phyloP scores from a whole-genome alignment of 257 asterid species.

The Ophiorrhiza pumila region DNA sequence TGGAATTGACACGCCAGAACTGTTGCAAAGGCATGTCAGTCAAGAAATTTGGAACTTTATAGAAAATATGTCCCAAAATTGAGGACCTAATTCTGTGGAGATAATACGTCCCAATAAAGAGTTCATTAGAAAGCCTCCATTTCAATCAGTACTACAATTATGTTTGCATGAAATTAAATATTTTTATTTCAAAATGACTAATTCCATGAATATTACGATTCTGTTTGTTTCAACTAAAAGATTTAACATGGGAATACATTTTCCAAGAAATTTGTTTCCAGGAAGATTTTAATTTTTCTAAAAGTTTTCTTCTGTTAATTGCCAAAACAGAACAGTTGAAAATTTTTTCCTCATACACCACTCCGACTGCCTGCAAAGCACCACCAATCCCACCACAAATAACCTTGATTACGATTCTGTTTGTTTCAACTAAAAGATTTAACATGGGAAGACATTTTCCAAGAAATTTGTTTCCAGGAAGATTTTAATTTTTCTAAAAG shows the following conservation, averaged over 20 bases:
- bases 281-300: neutral
- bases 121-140: neutral
- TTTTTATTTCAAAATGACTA: too few species aligned
- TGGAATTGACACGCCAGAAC: slow-evolving; percentile 52
- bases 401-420: neutral
- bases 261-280: neutral
- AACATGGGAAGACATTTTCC: neutral
- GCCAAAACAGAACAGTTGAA: too few species aligned
- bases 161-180: neutral
- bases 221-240: neutral
- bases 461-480: neutral
- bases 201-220: neutral
- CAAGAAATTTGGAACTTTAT: slow-evolving; percentile 3
- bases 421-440: neutral
- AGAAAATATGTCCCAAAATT: neutral
- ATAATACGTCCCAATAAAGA: neutral
- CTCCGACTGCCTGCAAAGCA: too few species aligned
- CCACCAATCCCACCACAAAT: too few species aligned
- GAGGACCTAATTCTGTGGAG: neutral
- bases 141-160: neutral
- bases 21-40: slow-evolving; percentile 28
- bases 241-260: neutral
- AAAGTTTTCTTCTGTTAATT: neutral
- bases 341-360: neutral
- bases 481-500: neutral